A percentile compares a stretch with the other conserved stretches of the same genome.
These are phyloP conservation scores for Trypanosoma platydactyli DNA, from an alignment of 208 protist genomes.

Conservation along the genomic window DNA sequence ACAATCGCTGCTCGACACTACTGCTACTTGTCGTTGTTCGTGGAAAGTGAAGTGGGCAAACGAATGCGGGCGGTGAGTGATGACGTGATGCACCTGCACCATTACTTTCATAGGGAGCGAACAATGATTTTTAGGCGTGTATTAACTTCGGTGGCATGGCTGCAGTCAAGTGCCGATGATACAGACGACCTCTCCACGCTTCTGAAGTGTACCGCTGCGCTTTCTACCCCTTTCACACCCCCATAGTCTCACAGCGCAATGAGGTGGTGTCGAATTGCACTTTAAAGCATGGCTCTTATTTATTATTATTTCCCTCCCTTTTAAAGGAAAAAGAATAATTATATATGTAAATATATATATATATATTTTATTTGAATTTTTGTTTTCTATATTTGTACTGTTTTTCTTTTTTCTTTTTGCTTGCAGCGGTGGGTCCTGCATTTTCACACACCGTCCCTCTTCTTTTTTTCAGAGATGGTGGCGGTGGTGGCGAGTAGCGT, in stretches of 20 bases:
- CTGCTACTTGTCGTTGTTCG: constrained; percentile 5
- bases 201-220: neutral
- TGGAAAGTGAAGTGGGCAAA: neutral
- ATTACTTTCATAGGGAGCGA: constrained; percentile 3
- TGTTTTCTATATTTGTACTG: neutral
- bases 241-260: neutral
- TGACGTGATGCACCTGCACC: neutral
- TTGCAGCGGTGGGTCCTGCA: no score
- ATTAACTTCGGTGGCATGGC: no score
- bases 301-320: constrained; percentile 3
- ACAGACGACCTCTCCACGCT: neutral
- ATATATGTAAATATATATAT: constrained; percentile 10
- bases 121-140: neutral
- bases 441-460: no score
- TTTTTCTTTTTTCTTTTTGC: no score
- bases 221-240: neutral
- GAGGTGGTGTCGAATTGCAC: neutral
- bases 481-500: no score
- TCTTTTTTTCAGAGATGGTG: no score
- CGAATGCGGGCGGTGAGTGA: neutral
- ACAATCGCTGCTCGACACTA: neutral
- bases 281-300: neutral
- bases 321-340: no score
- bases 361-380: constrained; percentile 1
- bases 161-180: neutral